Base-by-base conservation (phyloP, 345 rosid species). In the Aquilaria malaccensis region DNA sequence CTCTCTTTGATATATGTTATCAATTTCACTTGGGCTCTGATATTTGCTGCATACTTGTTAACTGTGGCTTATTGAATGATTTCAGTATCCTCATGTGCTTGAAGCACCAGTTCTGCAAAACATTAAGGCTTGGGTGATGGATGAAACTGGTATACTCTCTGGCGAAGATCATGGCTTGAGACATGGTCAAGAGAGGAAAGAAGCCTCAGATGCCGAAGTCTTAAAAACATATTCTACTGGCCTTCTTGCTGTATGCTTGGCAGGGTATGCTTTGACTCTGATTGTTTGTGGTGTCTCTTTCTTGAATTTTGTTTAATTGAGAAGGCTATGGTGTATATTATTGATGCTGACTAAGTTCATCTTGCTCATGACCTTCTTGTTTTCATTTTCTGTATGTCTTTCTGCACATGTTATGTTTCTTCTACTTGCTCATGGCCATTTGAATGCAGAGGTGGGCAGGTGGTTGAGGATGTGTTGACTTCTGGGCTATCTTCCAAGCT, bases 401-500 rank as follows among this genome's bases (percentile, higher is more conserved):
- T 37, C 7, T 22, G 6, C 54, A 13, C 47, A 9, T 52, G 41
- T 52, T 29, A 11, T 33, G 22, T 49, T 62, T 10, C 41, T 12
- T 37, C 32, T 15, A 11, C 7, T 33, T 45, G 33, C n/a, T 45
- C 13, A 66, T 72, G 30, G 13, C n/a, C 64, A 9, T 50, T 60
- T 65, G 68, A 61, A 45, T 54, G 49, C 76, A 94, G 97, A 67
- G 96, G 86, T 63, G 96, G 96, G 63, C 96, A 70, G 70, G 73
- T 90, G 67, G 95, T 94, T 67, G 99, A 94, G 77, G 96, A 94
- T 72, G 99, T 85, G 52, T 71, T 94, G 84, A 81, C 87, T 15
- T 94, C 95, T 73, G 97, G 97, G 61, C 76, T 94, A 84, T 79
- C 96, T 52, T 81, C 85, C 7, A 94, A 86, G 80, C 96, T 94